Percentiles rank a stretch among this genome's conserved stretches.
phyloP scores from a whole-genome alignment of 2,329 filamentous ascomycete genomes.

The Cordyceps pruinosa region DNA sequence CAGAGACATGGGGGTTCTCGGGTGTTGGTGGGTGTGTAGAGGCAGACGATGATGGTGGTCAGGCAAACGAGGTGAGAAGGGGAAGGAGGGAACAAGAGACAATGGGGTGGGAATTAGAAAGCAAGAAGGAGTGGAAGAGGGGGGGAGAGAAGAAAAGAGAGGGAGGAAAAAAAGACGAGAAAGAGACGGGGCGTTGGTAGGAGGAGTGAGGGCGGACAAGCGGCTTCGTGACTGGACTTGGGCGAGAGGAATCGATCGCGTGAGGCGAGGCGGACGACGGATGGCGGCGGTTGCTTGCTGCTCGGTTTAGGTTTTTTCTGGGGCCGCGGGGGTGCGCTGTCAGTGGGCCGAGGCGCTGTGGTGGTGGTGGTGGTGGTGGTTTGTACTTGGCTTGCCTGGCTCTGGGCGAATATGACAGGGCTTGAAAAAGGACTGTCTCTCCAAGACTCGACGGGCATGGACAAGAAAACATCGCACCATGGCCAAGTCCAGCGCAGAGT shows the following conservation, averaged over 20 bases:
- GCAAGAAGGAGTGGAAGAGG: constrained; percentile 4
- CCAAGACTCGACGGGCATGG: no score
- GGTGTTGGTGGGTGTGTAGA: no score
- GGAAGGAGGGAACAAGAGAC: not conserved
- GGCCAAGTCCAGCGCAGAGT: no score
- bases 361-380: not conserved
- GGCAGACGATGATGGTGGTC: not conserved
- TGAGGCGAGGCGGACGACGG: constrained; percentile 12
- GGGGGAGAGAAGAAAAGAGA: not conserved
- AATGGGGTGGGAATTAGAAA: not conserved
- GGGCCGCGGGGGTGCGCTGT: not conserved
- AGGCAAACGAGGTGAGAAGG: not conserved
- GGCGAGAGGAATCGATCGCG: constrained; percentile 12
- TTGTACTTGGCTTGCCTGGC: not conserved
- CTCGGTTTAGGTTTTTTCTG: constrained; percentile 14
- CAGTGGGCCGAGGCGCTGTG: not conserved
- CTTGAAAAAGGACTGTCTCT: not conserved
- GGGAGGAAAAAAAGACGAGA: constrained; percentile 9
- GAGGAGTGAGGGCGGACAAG: constrained; percentile 6
- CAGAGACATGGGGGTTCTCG: not conserved
- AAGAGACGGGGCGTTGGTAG: constrained; percentile 1
- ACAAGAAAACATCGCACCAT: no score
- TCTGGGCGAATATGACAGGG: no score
- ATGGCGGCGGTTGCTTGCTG: no score
- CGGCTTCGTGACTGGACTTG: not conserved